A percentile compares a stretch with the other conserved stretches of the same genome.
Conservation (phyloP, 169 alveolate species). For the Plasmodium coatneyi region DNA sequence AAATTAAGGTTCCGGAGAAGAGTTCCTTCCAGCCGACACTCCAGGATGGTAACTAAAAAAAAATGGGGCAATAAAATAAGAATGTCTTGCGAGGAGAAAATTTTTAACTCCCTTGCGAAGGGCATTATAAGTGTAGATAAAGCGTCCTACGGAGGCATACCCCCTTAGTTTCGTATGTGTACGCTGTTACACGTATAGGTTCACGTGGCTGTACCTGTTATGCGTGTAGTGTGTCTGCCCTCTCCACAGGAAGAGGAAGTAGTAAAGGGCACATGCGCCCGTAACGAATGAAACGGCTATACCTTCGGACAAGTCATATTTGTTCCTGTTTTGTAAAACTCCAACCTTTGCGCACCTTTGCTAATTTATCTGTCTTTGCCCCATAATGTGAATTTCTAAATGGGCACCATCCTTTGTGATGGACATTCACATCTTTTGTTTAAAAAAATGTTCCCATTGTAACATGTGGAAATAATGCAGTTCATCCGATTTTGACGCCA, state of each 20-base stretch:
- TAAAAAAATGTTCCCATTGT: not conserved
- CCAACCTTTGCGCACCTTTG: not conserved
- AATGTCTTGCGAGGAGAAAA: not conserved
- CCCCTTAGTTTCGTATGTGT: not conserved
- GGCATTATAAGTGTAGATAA: not conserved
- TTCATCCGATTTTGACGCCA: not conserved
- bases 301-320: not conserved
- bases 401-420: not conserved
- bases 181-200: not conserved
- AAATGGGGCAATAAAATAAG: not conserved
- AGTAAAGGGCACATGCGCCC: not conserved
- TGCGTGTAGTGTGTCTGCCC: not conserved
- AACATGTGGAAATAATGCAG: not conserved
- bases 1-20: constrained; percentile 22
- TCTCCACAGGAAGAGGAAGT: not conserved
- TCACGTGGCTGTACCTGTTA: not conserved
- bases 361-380: not conserved
- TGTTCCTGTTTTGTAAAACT: not conserved
- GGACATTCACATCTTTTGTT: not conserved
- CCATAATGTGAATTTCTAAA: not conserved
- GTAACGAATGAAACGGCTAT: not conserved
- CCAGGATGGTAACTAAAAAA: constrained; percentile 70
- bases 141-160: not conserved
- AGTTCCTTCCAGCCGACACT: constrained; percentile 48
- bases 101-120: not conserved